phyloP scores from a whole-genome alignment of 1,139 yeast genomes.

The Suhomyces coccinellae region DNA sequence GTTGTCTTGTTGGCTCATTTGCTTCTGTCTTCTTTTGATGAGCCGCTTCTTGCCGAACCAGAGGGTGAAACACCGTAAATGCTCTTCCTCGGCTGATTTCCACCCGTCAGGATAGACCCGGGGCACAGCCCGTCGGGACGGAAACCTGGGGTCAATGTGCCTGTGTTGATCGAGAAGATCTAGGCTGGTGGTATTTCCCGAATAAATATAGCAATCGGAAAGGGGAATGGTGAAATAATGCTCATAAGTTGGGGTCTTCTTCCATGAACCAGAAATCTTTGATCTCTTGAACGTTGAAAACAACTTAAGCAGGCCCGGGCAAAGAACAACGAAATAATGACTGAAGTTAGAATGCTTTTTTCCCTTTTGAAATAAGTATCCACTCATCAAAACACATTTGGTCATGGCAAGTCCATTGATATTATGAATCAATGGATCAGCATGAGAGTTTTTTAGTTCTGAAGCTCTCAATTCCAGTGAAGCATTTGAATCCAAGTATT shows the following conservation, averaged over 20 bases:
- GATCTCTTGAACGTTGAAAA: conserved; percentile 50
- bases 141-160: conserved; percentile 46
- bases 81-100: conserved; percentile 76
- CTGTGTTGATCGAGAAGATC: conserved; percentile 55
- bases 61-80: conserved; percentile 70
- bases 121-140: conserved; percentile 63
- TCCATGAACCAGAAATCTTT: conserved; percentile 46
- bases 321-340: conserved; percentile 60
- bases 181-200: conserved; percentile 60
- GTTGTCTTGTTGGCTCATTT: neutral
- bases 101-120: conserved; percentile 80
- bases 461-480: conserved; percentile 51
- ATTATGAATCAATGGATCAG: conserved; percentile 55
- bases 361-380: conserved; percentile 65
- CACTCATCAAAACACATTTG: conserved; percentile 60
- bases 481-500: conserved; percentile 58
- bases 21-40: conserved; percentile 23
- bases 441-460: conserved; percentile 54
- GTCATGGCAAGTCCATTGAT: conserved; percentile 60
- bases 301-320: conserved; percentile 67
- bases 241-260: conserved; percentile 42
- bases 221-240: conserved; percentile 62
- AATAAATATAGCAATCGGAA: conserved; percentile 68
- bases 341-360: conserved; percentile 67
- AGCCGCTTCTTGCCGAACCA: conserved; percentile 76